Evolutionary conservation across 2,329 filamentous ascomycete species (phyloP), one percentile per base, ranked within the genome.

Genomic region (Fusarium mangiferae): DNA sequence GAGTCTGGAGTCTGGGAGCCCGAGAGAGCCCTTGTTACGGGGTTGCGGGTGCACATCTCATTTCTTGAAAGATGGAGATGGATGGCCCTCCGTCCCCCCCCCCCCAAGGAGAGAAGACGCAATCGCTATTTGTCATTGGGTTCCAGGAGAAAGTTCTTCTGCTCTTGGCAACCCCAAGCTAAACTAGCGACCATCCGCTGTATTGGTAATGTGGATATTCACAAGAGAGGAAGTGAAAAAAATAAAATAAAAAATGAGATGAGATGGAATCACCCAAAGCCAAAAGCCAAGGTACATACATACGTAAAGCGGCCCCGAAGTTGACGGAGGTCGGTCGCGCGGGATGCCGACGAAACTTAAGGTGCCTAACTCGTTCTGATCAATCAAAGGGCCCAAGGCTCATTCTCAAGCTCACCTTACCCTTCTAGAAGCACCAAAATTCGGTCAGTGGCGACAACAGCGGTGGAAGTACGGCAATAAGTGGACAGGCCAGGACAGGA

Each of bases 391-490:
- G 26, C 26, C 51, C 38, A 35, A 54, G 51, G 39, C 39, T 48
- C 30, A 66, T 60, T 44, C 28, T 48, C 26, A 52, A 30, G 41
- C 51, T 68, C 42, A 61, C 52, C 54, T 67, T 67, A 61, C 41
- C 46, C 52, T 74, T 72, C 68, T 72, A 68, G 68, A 72, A 72
- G 41, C 58, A 62, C 41, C 35, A 70, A 56, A 30, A 45, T 54
- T 71, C 66, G 54, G 52, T 57, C 56, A 71, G 71, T 74, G 66
- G 70, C 54, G 54, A 68, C 30, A 68, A 39, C n/a, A 62, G 20
- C 18, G 55, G 64, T 68, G 66, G 64, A 64, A 70, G 38, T 64
- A 69, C 59, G 67, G 64, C 57, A 72, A 62, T 67, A 57, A 55
- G 51, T 57, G 62, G 60, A 59, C 44, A 44, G 54, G 48, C 42